Evolutionary conservation across 2,329 filamentous ascomycete genomes (phyloP).

Genomic region (Trichophyton mentagrophytes): DNA sequence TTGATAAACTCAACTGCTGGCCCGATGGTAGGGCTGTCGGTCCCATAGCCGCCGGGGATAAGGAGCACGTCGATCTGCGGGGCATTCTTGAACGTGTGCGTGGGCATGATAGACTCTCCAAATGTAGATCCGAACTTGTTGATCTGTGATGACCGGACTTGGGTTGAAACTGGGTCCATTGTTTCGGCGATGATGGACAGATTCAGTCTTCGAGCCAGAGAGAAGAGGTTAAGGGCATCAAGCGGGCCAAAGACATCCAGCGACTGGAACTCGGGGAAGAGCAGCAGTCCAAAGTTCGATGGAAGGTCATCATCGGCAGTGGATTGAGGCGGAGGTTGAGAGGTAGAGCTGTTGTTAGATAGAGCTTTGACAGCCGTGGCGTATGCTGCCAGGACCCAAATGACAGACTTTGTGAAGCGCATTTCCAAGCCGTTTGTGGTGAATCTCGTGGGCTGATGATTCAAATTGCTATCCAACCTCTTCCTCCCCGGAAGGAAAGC

Average conservation of each 20-base stretch:
- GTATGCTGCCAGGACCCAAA: neutral
- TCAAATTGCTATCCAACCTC: neutral
- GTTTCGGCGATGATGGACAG: conserved; percentile 22
- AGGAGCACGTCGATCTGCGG: conserved; percentile 4
- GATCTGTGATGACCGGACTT: conserved; percentile 6
- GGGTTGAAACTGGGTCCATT: conserved; percentile 23
- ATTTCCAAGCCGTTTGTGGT: neutral
- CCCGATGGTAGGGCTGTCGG: conserved; percentile 28
- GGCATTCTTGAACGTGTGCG: conserved; percentile 38
- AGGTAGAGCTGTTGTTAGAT: neutral
- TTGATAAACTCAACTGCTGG: conserved; percentile 37
- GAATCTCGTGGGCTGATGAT: neutral
- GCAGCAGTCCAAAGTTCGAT: conserved; percentile 13
- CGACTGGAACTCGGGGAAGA: conserved; percentile 34
- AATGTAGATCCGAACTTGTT: conserved; percentile 16
- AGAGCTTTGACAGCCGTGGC: neutral
- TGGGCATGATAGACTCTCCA: conserved; percentile 33
- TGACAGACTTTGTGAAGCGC: neutral
- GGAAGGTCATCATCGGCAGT: conserved; percentile 3
- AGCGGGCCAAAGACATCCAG: conserved; percentile 36
- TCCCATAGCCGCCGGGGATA: conserved; percentile 12
- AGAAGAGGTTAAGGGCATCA: conserved; percentile 31
- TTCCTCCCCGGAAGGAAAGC: neutral
- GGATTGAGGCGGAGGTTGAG: neutral
- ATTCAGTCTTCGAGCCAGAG: conserved; percentile 14